A percentile compares a stretch with the other conserved stretches of the same genome.
These are phyloP conservation scores for Oryza glaberrima DNA, from an alignment of 176 grass and related monocot species.

Conservation along the genomic window DNA sequence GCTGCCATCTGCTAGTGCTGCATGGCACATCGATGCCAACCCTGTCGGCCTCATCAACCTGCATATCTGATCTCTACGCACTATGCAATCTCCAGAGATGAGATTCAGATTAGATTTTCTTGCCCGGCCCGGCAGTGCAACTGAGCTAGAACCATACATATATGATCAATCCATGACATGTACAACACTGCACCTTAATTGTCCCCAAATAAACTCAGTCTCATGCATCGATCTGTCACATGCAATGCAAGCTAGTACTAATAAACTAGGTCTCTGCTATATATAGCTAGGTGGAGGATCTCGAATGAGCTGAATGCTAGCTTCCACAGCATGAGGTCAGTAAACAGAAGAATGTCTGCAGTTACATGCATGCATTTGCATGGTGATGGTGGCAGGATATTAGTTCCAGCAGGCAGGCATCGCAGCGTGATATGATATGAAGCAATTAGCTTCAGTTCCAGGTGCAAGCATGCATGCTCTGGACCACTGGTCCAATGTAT, in stretches of 20 bases:
- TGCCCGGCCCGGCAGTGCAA: background rate
- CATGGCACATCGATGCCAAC: background rate
- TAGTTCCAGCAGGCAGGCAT: background rate
- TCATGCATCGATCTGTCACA: background rate
- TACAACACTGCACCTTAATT: background rate
- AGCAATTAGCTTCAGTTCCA: background rate
- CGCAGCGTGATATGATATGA: background rate
- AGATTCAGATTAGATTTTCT: conserved; percentile 3
- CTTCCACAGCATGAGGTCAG: background rate
- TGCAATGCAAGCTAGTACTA: background rate
- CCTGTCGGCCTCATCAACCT: background rate
- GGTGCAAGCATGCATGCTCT: background rate
- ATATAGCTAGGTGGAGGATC: background rate
- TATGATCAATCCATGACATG: background rate
- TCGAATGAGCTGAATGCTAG: background rate
- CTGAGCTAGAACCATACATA: background rate
- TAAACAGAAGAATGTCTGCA: background rate
- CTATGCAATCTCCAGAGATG: background rate
- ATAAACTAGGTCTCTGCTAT: background rate
- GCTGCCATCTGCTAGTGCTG: background rate
- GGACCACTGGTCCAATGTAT: background rate
- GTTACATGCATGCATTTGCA: background rate
- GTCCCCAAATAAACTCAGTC: background rate
- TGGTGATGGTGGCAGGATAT: background rate
- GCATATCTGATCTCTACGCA: background rate